Evolutionary conservation across 306 rosid species (phyloP).

Genomic region (Cotoneaster glaucophyllus): DNA sequence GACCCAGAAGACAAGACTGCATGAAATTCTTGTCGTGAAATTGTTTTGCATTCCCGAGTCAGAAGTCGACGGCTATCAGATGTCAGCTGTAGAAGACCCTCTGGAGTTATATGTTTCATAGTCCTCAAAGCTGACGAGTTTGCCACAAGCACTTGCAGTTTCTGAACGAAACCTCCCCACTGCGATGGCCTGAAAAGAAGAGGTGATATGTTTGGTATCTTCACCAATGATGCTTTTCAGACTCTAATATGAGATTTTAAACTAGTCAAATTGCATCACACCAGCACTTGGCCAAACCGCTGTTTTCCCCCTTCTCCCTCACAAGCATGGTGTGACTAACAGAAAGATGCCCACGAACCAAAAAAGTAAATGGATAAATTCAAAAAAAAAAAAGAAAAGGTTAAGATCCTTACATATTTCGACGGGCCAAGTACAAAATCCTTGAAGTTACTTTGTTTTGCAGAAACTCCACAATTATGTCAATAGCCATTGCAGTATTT

Average conservation of each 20-base stretch:
- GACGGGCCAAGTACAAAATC: slow-evolving; percentile 61
- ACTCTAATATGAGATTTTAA: background rate
- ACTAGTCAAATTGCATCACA: background rate
- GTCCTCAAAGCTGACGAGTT: slow-evolving; percentile 64
- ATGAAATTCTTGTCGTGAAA: slow-evolving; percentile 40
- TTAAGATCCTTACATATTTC: slow-evolving; percentile 59
- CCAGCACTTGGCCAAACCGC: background rate
- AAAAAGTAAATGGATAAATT: slow-evolving; percentile 2
- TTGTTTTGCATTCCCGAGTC: slow-evolving; percentile 42
- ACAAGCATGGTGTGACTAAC: background rate
- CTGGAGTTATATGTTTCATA: slow-evolving; percentile 46
- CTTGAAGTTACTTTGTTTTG: slow-evolving; percentile 62
- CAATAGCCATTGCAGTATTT: slow-evolving; percentile 66
- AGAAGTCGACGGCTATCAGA: slow-evolving; percentile 38
- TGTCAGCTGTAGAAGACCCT: slow-evolving; percentile 46
- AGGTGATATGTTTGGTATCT: background rate
- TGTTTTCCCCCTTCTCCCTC: slow-evolving; percentile 18
- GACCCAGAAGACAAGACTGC: slow-evolving; percentile 47
- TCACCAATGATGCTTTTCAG: background rate
- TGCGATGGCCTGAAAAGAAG: slow-evolving; percentile 55
- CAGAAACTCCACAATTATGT: slow-evolving; percentile 59
- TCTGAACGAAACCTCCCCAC: slow-evolving; percentile 62
- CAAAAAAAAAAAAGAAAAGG: background rate
- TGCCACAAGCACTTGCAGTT: slow-evolving; percentile 51
- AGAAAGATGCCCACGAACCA: slow-evolving; percentile 3